A percentile compares a stretch with the other conserved stretches of the same genome.
These are phyloP conservation scores for Chloris gayana DNA, from an alignment of 176 grass and related monocot genomes.

Conservation along the genomic window DNA sequence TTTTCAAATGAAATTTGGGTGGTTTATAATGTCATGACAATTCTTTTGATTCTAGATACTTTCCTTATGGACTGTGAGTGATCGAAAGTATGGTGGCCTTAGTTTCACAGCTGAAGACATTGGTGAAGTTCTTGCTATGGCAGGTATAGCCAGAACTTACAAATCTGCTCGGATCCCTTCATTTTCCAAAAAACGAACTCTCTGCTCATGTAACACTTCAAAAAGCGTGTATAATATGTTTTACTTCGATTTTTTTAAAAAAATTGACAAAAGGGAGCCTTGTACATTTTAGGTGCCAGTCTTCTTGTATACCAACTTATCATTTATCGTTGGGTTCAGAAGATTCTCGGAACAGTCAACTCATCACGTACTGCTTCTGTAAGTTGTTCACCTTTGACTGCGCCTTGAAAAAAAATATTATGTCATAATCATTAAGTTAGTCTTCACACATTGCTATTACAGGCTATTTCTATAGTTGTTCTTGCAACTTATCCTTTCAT, in stretches of 20 bases:
- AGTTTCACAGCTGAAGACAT: constrained; percentile 61
- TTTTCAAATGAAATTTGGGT: too few species aligned
- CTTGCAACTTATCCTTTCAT: constrained; percentile 69
- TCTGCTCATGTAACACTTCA: constrained; percentile 30
- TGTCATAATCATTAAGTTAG: background rate
- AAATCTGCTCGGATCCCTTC: background rate
- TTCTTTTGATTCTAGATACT: constrained; percentile 58
- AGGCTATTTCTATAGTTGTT: constrained; percentile 59
- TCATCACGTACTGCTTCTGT: too few species aligned
- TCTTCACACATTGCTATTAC: constrained; percentile 28
- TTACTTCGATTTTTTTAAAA: too few species aligned
- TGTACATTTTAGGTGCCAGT: constrained; percentile 45
- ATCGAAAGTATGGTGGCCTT: constrained; percentile 66
- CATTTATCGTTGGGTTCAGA: constrained; percentile 59
- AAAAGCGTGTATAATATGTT: too few species aligned
- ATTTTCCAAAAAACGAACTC: background rate
- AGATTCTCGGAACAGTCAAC: constrained; percentile 45
- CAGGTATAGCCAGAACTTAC: constrained; percentile 47
- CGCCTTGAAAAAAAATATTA: background rate
- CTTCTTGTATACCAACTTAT: constrained; percentile 67
- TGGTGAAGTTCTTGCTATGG: constrained; percentile 67
- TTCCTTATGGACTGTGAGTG: constrained; percentile 72
- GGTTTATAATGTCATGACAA: too few species aligned
- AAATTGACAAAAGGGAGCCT: background rate
- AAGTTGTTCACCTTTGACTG: background rate